A percentile compares a stretch with the other conserved stretches of the same genome.
phyloP scores from a whole-genome alignment of 2,329 filamentous ascomycete genomes.

The Ambrosiella xylebori region DNA sequence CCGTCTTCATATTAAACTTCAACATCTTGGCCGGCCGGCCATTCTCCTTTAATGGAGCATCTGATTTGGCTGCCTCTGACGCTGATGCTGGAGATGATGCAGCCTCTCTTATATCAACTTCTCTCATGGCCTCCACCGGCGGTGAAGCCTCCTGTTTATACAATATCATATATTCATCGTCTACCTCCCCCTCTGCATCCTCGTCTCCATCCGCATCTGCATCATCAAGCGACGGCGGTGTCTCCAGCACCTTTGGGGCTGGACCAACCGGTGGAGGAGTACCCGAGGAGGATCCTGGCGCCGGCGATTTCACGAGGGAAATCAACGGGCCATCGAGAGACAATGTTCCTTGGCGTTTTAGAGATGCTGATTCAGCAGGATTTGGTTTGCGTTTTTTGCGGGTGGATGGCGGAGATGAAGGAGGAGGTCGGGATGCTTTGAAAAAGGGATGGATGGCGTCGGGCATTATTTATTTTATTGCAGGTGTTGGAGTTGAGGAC shows the following conservation, averaged over 20 bases:
- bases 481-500: background rate
- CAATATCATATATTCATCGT: conserved; percentile 3
- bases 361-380: background rate
- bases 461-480: background rate
- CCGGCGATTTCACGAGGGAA: conserved; percentile 7
- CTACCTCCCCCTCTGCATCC: conserved; percentile 11
- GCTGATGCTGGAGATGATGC: background rate
- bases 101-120: background rate
- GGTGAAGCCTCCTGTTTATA: conserved; percentile 5
- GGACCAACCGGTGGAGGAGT: background rate
- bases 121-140: background rate
- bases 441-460: conserved; percentile 11
- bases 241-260: conserved; percentile 3
- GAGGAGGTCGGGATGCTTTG: conserved; percentile 4
- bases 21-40: conserved; percentile 29
- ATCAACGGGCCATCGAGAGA: conserved; percentile 6
- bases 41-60: background rate
- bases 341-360: conserved; percentile 1
- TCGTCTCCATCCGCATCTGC: conserved; percentile 3
- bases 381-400: conserved; percentile 11
- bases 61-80: background rate
- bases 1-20: conserved; percentile 40
- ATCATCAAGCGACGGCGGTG: background rate
- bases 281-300: background rate
- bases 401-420: background rate